These are phyloP conservation scores for Gonapodya sp. DNA, from an alignment of 192 early-diverging fungal species.

Conservation along the genomic window DNA sequence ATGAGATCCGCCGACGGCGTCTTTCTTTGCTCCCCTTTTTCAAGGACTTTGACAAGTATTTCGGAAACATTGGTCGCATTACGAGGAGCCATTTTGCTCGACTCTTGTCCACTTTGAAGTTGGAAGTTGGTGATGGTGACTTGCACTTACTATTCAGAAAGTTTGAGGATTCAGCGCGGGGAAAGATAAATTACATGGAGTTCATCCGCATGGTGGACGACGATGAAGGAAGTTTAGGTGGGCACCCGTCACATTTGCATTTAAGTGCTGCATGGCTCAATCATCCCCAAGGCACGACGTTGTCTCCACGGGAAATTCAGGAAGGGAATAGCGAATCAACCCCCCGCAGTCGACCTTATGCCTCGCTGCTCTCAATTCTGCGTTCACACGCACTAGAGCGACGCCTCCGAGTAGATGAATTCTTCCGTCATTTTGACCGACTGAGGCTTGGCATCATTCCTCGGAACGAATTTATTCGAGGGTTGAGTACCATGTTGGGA, in stretches of 20 bases:
- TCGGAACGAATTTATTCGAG: constrained; percentile 39
- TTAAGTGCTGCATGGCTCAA: background rate
- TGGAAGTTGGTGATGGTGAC: constrained; percentile 38
- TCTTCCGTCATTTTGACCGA: constrained; percentile 47
- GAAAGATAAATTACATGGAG: constrained; percentile 41
- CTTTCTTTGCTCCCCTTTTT: constrained; percentile 37
- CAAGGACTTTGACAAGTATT: constrained; percentile 13
- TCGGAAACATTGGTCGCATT: constrained; percentile 24
- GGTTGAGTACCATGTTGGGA: constrained; percentile 24
- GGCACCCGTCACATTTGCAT: background rate
- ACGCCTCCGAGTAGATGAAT: constrained; percentile 41
- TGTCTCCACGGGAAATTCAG: background rate
- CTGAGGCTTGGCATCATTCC: constrained; percentile 37
- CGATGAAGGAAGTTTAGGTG: background rate
- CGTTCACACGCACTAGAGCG: background rate
- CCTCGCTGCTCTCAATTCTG: background rate
- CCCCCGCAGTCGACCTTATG: background rate
- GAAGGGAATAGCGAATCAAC: background rate
- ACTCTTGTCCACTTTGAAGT: constrained; percentile 31
- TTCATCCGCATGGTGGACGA: constrained; percentile 37
- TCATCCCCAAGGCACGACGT: background rate
- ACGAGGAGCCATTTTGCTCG: constrained; percentile 42
- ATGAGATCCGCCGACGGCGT: constrained; percentile 28
- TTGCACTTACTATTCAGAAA: constrained; percentile 40
- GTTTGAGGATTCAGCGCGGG: constrained; percentile 29